phyloP scores from a whole-genome alignment of 768 basidiomycete species.

The Lentinula raphanica region DNA sequence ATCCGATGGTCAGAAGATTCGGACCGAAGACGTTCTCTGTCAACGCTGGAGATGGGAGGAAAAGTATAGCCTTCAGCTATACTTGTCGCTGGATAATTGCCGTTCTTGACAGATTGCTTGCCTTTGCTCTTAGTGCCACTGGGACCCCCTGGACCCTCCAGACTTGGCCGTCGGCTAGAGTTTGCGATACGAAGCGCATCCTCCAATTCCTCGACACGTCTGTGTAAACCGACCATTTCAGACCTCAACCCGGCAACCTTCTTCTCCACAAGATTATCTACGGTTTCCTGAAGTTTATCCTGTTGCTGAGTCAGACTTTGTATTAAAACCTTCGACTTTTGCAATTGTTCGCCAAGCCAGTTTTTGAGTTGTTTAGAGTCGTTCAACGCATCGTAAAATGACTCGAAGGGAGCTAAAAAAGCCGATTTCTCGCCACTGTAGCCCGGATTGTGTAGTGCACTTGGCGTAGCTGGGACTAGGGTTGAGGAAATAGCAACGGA shows the following conservation, averaged over 20 bases:
- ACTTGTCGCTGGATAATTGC: conserved; percentile 23
- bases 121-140: conserved; percentile 19
- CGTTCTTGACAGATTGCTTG: conserved; percentile 34
- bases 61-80: conserved; percentile 41
- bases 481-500: conserved; percentile 65
- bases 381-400: conserved; percentile 80
- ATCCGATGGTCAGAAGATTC: conserved; percentile 27
- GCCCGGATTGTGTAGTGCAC: conserved; percentile 55
- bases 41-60: conserved; percentile 29
- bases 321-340: conserved; percentile 53
- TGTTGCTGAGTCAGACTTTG: conserved; percentile 52
- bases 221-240: conserved; percentile 55
- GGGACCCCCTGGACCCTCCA: conserved; percentile 17
- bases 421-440: conserved; percentile 64
- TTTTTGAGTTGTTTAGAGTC: conserved; percentile 75
- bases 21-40: conserved; percentile 17
- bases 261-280: conserved; percentile 59
- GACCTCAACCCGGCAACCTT: conserved; percentile 51
- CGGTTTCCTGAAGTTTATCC: conserved; percentile 54
- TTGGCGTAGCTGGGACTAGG: conserved; percentile 65
- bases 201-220: conserved; percentile 68
- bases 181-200: conserved; percentile 32
- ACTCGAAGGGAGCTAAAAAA: conserved; percentile 77
- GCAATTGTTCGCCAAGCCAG: conserved; percentile 72
- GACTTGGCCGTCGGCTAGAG: conserved; percentile 21